phyloP scores from a whole-genome alignment of 2,329 filamentous ascomycete genomes.

The Aspergillus aculeatus region DNA sequence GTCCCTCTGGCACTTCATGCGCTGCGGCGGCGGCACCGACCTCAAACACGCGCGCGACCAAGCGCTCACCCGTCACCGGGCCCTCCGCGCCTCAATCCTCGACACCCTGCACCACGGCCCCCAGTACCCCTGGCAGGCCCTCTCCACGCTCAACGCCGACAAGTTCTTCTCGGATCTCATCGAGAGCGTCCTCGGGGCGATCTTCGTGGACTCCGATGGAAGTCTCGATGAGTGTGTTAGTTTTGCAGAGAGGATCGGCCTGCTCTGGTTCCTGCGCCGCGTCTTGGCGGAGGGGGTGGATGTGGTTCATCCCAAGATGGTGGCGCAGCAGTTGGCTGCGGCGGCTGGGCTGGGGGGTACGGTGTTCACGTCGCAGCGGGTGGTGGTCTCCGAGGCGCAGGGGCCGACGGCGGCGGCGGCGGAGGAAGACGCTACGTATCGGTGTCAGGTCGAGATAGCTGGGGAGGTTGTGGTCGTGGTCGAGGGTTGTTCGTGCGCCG shows the following conservation, averaged over 20 bases:
- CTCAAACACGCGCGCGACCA: conserved; percentile 19
- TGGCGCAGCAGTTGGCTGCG: conserved; percentile 59
- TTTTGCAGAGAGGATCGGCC: conserved; percentile 63
- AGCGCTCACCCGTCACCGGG: conserved; percentile 43
- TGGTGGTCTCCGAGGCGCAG: conserved; percentile 18
- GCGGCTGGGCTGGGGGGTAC: background rate
- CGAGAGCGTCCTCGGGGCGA: conserved; percentile 75
- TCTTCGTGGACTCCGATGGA: conserved; percentile 75
- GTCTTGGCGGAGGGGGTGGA: conserved; percentile 60
- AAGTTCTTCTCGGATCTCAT: conserved; percentile 85
- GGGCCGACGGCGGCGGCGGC: conserved; percentile 15
- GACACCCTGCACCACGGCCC: conserved; percentile 50
- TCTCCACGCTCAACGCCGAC: conserved; percentile 63
- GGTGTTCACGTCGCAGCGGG: conserved; percentile 9
- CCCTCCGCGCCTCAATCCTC: conserved; percentile 52
- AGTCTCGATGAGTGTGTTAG: conserved; percentile 57
- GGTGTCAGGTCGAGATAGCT: conserved; percentile 19
- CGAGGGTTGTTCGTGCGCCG: conserved; percentile 25
- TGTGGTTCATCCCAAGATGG: conserved; percentile 63
- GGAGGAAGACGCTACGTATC: conserved; percentile 20
- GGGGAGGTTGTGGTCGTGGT: conserved; percentile 19
- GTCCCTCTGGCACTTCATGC: conserved; percentile 69
- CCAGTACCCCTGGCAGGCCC: conserved; percentile 73
- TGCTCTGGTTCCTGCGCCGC: conserved; percentile 62
- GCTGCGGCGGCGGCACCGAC: conserved; percentile 31